Percentiles rank a stretch among this genome's conserved stretches.
Conservation (phyloP, 257 asterid species). For the Ajuga chamaepitys region DNA sequence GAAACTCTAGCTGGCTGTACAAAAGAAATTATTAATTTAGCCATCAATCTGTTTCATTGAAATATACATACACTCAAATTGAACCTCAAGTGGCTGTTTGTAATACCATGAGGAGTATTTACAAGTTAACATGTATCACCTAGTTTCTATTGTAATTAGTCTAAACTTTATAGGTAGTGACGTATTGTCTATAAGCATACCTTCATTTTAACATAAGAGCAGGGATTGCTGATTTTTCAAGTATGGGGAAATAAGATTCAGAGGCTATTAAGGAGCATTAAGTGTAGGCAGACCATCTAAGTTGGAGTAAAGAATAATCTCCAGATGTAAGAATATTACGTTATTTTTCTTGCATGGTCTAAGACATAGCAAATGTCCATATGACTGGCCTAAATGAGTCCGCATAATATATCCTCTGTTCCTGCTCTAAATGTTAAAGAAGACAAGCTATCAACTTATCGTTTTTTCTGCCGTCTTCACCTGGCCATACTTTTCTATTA, state of each 20-base stretch:
- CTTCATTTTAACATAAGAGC: no score
- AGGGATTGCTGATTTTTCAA: not conserved
- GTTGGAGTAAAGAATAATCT: no score
- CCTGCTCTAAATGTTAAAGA: not conserved
- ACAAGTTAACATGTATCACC: no score
- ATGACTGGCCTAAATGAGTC: not conserved
- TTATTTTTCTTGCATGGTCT: not conserved
- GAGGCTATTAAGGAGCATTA: not conserved
- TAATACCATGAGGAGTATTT: no score
- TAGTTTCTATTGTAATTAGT: no score
- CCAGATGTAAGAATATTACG: not conserved
- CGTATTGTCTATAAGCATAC: no score
- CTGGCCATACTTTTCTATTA: no score
- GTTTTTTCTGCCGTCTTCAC: not conserved
- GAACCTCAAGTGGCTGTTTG: no score
- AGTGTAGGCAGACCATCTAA: not conserved
- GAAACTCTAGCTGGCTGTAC: slow-evolving; percentile 82
- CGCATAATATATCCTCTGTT: not conserved
- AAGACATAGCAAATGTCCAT: not conserved
- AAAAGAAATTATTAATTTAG: slow-evolving; percentile 9
- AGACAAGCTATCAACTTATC: not conserved
- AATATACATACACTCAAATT: no score
- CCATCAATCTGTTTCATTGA: no score
- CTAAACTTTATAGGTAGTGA: no score
- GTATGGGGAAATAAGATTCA: not conserved